Evolutionary conservation across 306 rosid genomes (phyloP).

Genomic region (Trifolium repens): DNA sequence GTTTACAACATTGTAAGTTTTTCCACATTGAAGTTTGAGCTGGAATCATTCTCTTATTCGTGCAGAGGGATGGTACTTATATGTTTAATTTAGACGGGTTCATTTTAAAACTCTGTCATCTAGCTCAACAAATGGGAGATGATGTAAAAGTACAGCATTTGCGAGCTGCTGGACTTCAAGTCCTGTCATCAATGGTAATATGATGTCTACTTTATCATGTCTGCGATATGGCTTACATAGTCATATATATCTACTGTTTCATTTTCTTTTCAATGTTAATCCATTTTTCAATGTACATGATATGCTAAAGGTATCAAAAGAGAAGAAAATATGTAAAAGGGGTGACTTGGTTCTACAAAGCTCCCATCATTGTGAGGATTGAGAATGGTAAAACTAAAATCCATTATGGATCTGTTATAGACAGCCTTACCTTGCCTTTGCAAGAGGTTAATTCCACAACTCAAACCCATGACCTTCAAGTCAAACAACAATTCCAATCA

Average conservation of each 20-base stretch:
- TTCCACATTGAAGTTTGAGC: slow-evolving; percentile 6
- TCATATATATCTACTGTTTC: slow-evolving; percentile 14
- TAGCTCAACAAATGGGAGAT: slow-evolving; percentile 70
- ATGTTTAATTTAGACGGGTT: slow-evolving; percentile 75
- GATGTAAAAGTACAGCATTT: slow-evolving; percentile 47
- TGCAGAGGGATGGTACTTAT: slow-evolving; percentile 76
- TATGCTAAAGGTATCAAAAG: too few species aligned
- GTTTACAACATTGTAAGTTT: slow-evolving; percentile 8
- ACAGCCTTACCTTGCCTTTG: slow-evolving; percentile 1
- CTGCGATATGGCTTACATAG: slow-evolving; percentile 8
- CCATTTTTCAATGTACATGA: too few species aligned
- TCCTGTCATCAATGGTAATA: slow-evolving; percentile 69
- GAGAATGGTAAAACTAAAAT: background rate
- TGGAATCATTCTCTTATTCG: slow-evolving; percentile 12
- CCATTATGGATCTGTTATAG: slow-evolving; percentile 12
- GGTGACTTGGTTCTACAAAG: too few species aligned
- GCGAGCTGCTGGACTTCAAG: slow-evolving; percentile 66
- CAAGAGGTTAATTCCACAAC: background rate
- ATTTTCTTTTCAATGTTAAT: slow-evolving; percentile 11
- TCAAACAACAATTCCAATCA: background rate
- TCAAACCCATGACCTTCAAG: background rate
- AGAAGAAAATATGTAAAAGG: too few species aligned
- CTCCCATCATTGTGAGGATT: too few species aligned
- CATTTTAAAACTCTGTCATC: slow-evolving; percentile 59
- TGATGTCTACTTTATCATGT: slow-evolving; percentile 11